Base-by-base conservation (phyloP, 2,329 filamentous ascomycete genomes). In the Aspergillus pseudoglaucus region DNA sequence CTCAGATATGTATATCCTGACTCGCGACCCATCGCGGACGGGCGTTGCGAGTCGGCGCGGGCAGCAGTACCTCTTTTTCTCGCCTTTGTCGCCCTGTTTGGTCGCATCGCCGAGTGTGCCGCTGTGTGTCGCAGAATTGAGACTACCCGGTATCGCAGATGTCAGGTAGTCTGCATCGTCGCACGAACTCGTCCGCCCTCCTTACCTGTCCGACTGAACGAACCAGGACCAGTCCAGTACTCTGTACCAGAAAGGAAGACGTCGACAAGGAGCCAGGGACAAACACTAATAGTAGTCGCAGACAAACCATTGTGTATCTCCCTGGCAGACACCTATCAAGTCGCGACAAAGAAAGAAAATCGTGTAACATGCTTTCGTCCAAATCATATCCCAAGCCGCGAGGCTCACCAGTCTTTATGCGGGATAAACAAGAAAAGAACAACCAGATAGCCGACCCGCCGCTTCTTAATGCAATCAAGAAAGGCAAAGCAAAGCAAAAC, bases 381-480 rank as follows among this genome's bases (percentile, higher is more conserved):
- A 62, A 64, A 63, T 68, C 66, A 65, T 69, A 68, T 69, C 68
- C 66, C 64, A 62, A 65, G 72, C 72, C 72, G 71, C 59, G 72
- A 74, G 72, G 72, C 72, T 65, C 55, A 69, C 70, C 69, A 59
- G 65, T 74, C 71, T 74, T 73, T 67, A 70, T 68, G 64, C 59
- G 63, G 64, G 66, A 63, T 58, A 67, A 62, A 53, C 58, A 59
- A 55, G 58, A 59, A 60, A 60, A 61, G 59, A 54, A 59, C 62
- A 63, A 63, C 63, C 63, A 72, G 58, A 68, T 60, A 72, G 69
- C 70, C 70, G 69, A 66, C 70, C 71, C 69, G 69, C 70, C 69
- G 69, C 68, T 70, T 67, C 64, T 71, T 66, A 52, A 71, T 72
- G 69, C 69, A 69, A 59, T 57, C 53, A 54, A 57, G 45, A 53